phyloP scores from a whole-genome alignment of 495 filamentous ascomycete species.

The Lepraria neglecta region DNA sequence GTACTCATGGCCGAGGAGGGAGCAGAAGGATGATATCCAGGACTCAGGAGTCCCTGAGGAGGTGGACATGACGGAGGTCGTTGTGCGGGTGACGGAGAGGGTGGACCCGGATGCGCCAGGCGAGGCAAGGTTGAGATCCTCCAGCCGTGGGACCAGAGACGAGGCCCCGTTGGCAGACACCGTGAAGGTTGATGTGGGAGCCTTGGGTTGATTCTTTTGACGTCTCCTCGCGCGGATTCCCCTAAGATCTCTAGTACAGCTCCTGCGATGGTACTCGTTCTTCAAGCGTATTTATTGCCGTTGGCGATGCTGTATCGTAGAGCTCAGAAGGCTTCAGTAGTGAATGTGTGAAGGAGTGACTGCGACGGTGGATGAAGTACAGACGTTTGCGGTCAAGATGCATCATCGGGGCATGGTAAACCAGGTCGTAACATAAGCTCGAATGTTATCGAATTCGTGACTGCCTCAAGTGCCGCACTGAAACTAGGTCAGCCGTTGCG shows the following conservation, averaged over 20 bases:
- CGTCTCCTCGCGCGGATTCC: not conserved
- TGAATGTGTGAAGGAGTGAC: not conserved
- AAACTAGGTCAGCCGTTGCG: not conserved
- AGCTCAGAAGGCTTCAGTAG: constrained; percentile 1
- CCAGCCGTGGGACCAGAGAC: constrained; percentile 24
- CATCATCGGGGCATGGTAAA: constrained; percentile 21
- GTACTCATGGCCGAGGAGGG: constrained; percentile 91
- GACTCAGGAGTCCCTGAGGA: constrained; percentile 84
- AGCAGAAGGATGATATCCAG: constrained; percentile 97
- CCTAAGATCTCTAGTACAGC: not conserved
- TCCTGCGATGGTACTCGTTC: not conserved
- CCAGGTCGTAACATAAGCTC: not conserved
- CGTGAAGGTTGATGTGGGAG: constrained; percentile 17
- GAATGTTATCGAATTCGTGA: constrained; percentile 4
- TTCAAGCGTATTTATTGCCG: not conserved
- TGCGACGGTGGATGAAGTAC: constrained; percentile 12
- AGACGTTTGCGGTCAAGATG: constrained; percentile 16
- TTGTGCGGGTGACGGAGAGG: constrained; percentile 40
- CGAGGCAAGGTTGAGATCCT: constrained; percentile 26
- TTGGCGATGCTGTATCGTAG: not conserved
- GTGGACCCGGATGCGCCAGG: constrained; percentile 40
- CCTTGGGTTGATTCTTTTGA: constrained; percentile 6
- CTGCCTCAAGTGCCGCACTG: constrained; percentile 8
- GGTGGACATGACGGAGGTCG: constrained; percentile 53
- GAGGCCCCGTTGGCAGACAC: constrained; percentile 29